Conservation (phyloP, 306 rosid species). For the Trichosanthes cucumerina region DNA sequence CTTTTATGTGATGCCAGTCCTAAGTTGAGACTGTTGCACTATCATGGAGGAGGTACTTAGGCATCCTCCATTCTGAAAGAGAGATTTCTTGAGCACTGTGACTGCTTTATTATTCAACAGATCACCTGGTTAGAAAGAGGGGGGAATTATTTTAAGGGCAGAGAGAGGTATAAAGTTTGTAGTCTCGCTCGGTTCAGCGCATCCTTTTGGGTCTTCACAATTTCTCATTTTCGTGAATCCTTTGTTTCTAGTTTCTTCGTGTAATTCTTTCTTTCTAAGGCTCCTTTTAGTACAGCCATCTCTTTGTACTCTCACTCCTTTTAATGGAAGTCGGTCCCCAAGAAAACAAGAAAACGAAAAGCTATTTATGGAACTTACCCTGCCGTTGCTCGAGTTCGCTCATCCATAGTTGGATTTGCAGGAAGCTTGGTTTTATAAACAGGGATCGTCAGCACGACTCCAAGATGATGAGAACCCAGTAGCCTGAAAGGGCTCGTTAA, state of each 20-base stretch:
- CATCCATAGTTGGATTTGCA: background rate
- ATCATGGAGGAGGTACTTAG: too few species aligned
- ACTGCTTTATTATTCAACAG: background rate
- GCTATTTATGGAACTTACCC: background rate
- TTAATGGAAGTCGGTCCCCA: background rate
- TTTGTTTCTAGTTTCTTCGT: background rate
- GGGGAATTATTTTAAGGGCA: background rate
- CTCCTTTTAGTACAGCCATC: background rate
- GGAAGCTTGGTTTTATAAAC: constrained; percentile 10
- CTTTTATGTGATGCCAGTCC: background rate
- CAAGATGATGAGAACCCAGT: constrained; percentile 7
- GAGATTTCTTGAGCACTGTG: background rate
- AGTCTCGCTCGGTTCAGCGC: background rate
- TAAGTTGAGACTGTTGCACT: background rate
- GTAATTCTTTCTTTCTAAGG: background rate
- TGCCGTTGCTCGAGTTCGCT: constrained; percentile 9
- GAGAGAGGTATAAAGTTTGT: background rate
- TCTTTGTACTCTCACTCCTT: background rate
- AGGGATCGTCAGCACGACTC: constrained; percentile 10
- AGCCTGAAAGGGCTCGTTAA: constrained; percentile 9
- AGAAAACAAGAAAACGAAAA: background rate
- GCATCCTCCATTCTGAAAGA: too few species aligned
- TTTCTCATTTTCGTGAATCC: background rate
- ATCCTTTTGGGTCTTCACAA: background rate
- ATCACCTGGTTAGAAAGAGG: background rate